phyloP scores from a whole-genome alignment of 148 eudicot genomes.

The Rhododendron griersonianum region DNA sequence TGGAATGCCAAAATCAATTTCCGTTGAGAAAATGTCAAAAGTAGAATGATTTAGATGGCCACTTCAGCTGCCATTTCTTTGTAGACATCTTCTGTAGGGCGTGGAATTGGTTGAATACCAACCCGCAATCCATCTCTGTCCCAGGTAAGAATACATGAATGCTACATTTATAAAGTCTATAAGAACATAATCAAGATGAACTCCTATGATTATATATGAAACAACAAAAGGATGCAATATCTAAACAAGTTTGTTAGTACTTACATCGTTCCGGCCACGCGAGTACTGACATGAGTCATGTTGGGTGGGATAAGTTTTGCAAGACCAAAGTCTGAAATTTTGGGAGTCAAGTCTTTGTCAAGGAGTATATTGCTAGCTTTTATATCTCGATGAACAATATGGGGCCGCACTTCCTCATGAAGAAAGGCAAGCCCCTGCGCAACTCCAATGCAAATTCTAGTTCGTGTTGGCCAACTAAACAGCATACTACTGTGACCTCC shows the following conservation, averaged over 20 bases:
- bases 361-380: constrained; percentile 92
- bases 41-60: not conserved
- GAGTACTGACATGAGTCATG: constrained; percentile 78
- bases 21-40: not conserved
- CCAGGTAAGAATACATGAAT: not conserved
- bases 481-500: constrained; percentile 28
- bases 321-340: constrained; percentile 86
- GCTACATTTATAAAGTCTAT: not conserved
- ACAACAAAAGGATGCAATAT: not conserved
- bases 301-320: constrained; percentile 73
- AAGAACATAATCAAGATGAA: not conserved
- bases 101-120: not conserved
- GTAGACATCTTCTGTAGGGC: not conserved
- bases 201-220: not conserved
- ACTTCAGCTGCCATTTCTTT: not conserved
- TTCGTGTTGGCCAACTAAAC: constrained; percentile 58
- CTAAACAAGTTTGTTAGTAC: constrained; percentile 20
- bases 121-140: not conserved
- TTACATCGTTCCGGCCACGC: constrained; percentile 89
- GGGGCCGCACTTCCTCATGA: constrained; percentile 73
- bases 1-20: too few species aligned
- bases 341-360: constrained; percentile 66
- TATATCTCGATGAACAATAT: constrained; percentile 81
- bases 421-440: constrained; percentile 82
- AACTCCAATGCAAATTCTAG: constrained; percentile 56